These are phyloP conservation scores for Penicillium sp. DNA, from an alignment of 2,329 filamentous ascomycete genomes.

Conservation along the genomic window DNA sequence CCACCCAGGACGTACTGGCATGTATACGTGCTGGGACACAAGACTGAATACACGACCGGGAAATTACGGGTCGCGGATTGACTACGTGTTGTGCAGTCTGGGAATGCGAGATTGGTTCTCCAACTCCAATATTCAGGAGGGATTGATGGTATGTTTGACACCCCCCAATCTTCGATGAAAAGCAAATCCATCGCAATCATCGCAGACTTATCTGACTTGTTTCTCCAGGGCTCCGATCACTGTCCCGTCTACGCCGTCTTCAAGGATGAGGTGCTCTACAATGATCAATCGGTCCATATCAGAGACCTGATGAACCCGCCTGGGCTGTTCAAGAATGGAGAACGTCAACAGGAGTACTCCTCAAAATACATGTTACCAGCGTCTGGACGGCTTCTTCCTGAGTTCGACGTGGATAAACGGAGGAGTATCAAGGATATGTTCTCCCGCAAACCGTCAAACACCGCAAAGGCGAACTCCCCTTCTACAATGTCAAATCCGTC, in stretches of 20 bases:
- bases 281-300: conserved; percentile 58
- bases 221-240: conserved; percentile 78
- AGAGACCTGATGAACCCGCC: conserved; percentile 77
- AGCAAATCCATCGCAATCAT: neutral
- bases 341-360: conserved; percentile 68
- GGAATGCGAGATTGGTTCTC: conserved; percentile 80
- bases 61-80: conserved; percentile 90
- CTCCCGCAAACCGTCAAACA: conserved; percentile 55
- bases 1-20: conserved; percentile 77
- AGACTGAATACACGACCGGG: conserved; percentile 94
- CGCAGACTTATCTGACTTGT: neutral
- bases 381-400: conserved; percentile 82
- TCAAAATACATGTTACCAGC: conserved; percentile 68
- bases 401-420: conserved; percentile 73
- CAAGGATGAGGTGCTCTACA: conserved; percentile 63
- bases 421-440: conserved; percentile 95
- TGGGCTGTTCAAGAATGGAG: conserved; percentile 71
- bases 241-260: conserved; percentile 86
- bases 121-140: conserved; percentile 86
- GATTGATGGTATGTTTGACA: conserved; percentile 64
- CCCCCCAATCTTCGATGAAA: neutral
- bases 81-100: conserved; percentile 85
- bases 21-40: conserved; percentile 98
- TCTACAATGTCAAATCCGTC: neutral
- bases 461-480: conserved; percentile 11